A percentile compares a stretch with the other conserved stretches of the same genome.
These are phyloP conservation scores for Letharia lupina DNA, from an alignment of 495 filamentous ascomycete genomes.

Conservation along the genomic window DNA sequence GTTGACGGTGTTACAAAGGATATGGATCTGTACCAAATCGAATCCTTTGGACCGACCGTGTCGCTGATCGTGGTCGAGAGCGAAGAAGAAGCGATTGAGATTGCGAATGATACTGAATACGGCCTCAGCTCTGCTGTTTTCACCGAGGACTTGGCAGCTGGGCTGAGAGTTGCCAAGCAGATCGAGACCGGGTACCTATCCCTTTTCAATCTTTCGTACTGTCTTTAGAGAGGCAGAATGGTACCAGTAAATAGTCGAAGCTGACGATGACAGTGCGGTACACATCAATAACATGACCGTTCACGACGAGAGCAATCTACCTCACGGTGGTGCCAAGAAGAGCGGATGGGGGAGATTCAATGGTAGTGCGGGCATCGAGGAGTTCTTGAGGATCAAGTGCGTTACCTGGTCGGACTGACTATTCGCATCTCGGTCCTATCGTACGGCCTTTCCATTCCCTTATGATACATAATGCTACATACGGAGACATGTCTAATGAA, in stretches of 20 bases:
- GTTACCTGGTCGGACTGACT: slow-evolving; percentile 56
- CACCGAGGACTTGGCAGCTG: slow-evolving; percentile 41
- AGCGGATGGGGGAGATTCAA: slow-evolving; percentile 74
- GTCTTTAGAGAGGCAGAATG: slow-evolving; percentile 14
- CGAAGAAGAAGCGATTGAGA: slow-evolving; percentile 41
- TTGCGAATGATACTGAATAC: slow-evolving; percentile 48
- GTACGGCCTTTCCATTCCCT: background rate
- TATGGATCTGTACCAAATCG: slow-evolving; percentile 76
- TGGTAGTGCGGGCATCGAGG: slow-evolving; percentile 48
- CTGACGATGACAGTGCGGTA: slow-evolving; percentile 42
- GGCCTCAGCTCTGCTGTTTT: slow-evolving; percentile 43
- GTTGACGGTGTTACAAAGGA: slow-evolving; percentile 60
- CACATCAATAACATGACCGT: slow-evolving; percentile 84
- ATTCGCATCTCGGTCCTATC: background rate
- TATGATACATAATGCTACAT: background rate
- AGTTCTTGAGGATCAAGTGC: slow-evolving; percentile 81
- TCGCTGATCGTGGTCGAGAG: slow-evolving; percentile 41
- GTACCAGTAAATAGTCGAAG: slow-evolving; percentile 6
- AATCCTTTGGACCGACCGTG: slow-evolving; percentile 78
- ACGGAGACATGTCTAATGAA: background rate
- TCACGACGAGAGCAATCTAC: slow-evolving; percentile 71
- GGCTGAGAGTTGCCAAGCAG: slow-evolving; percentile 39
- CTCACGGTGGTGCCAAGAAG: slow-evolving; percentile 80
- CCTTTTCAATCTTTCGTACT: slow-evolving; percentile 1
- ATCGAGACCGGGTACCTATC: slow-evolving; percentile 42